phyloP scores from a whole-genome alignment of 2,329 filamentous ascomycete species.

The Exophiala dermatitidis region DNA sequence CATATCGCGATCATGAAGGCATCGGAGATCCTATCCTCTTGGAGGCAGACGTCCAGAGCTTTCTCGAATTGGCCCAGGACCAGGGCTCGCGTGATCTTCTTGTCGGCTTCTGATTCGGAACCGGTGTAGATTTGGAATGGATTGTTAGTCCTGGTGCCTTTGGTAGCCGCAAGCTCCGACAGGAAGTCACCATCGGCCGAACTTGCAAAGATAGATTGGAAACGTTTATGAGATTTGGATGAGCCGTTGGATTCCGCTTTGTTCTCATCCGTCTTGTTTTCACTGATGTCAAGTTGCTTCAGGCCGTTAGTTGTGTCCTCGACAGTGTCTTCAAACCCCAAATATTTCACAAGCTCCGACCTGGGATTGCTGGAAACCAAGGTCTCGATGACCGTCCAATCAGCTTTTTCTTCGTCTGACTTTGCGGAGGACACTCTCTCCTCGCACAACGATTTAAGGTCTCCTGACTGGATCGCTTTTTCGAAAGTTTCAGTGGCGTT shows the following conservation, averaged over 20 bases:
- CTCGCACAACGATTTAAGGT: conserved; percentile 72
- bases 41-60: conserved; percentile 79
- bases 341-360: conserved; percentile 75
- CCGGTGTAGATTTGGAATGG: conserved; percentile 86
- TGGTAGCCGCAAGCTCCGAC: conserved; percentile 73
- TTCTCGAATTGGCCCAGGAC: conserved; percentile 87
- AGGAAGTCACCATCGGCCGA: conserved; percentile 74
- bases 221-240: conserved; percentile 53
- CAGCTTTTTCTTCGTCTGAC: conserved; percentile 85
- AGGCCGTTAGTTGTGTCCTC: conserved; percentile 43
- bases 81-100: conserved; percentile 76
- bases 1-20: conserved; percentile 98
- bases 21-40: conserved; percentile 85
- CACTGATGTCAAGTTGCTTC: conserved; percentile 7
- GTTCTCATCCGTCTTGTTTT: conserved; percentile 33
- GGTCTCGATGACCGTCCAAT: conserved; percentile 92
- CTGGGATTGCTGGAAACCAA: conserved; percentile 79
- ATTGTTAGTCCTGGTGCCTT: conserved; percentile 86
- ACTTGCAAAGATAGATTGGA: conserved; percentile 74
- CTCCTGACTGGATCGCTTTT: conserved; percentile 66
- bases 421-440: conserved; percentile 66
- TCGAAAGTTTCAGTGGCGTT: conserved; percentile 81
- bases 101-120: conserved; percentile 75
- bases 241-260: conserved; percentile 42
- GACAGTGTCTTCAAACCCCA: conserved; percentile 68